These are phyloP conservation scores for Fomes fomentarius DNA, from an alignment of 1,284 basidiomycete species.

Conservation along the genomic window DNA sequence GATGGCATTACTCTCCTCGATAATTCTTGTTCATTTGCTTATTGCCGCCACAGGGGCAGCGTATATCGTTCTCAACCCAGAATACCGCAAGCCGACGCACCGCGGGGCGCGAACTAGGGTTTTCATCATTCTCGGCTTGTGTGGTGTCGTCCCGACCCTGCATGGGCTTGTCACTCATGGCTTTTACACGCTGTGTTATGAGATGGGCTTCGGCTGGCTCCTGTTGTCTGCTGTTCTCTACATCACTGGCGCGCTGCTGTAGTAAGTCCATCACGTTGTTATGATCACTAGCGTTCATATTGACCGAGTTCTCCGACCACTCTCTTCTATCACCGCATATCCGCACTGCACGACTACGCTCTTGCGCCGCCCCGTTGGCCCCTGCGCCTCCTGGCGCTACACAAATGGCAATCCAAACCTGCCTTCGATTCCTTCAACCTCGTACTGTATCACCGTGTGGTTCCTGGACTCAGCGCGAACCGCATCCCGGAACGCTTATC, in stretches of 20 bases:
- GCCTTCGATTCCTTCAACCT: neutral
- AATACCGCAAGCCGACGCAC: constrained; percentile 77
- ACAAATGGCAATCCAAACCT: neutral
- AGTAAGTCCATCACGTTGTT: constrained; percentile 57
- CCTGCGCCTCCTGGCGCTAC: neutral
- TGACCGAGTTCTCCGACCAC: constrained; percentile 7
- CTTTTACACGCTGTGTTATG: constrained; percentile 51
- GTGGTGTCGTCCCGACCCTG: constrained; percentile 70
- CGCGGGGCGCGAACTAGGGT: constrained; percentile 79
- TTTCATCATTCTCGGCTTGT: constrained; percentile 82
- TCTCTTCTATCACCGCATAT: neutral
- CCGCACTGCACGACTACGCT: neutral
- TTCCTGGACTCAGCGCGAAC: constrained; percentile 57
- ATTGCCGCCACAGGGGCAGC: constrained; percentile 52
- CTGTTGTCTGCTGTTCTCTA: constrained; percentile 71
- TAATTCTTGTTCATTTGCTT: too few species aligned
- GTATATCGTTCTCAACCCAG: constrained; percentile 80
- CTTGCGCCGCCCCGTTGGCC: neutral
- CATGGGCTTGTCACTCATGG: constrained; percentile 71
- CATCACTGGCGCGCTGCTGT: constrained; percentile 77
- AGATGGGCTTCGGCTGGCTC: constrained; percentile 75
- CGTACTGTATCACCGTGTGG: too few species aligned
- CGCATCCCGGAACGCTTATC: constrained; percentile 80
- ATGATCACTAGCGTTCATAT: neutral
- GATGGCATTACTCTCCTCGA: neutral